Conservation (phyloP, 1,139 yeast genomes). For the Kurtzmaniella quercitrusa region DNA sequence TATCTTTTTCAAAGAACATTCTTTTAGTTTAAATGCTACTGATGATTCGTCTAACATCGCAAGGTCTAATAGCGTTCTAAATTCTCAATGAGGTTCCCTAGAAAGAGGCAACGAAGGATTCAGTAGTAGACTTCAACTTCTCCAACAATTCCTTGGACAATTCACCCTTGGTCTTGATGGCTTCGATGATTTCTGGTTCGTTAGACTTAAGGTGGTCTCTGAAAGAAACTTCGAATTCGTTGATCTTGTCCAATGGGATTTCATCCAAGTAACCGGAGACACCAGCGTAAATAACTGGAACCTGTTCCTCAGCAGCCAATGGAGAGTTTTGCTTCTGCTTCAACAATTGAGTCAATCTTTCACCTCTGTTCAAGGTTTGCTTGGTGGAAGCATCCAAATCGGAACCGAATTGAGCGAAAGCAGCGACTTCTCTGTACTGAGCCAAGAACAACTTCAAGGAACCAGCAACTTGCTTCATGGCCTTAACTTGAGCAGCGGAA, state of each 20-base stretch:
- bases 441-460: conserved; percentile 99
- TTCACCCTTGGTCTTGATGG: conserved; percentile 88
- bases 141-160: conserved; percentile 84
- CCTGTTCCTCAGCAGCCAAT: conserved; percentile 98
- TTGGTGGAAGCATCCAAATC: conserved; percentile 99
- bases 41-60: conserved; percentile 1
- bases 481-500: conserved; percentile 99
- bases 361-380: conserved; percentile 99
- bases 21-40: conserved; percentile 1
- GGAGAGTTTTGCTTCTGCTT: conserved; percentile 98
- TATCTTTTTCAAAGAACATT: conserved; percentile 10
- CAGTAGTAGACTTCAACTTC: conserved; percentile 85
- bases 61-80: conserved; percentile 4
- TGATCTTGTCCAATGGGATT: conserved; percentile 81
- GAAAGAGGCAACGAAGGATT: conserved; percentile 88
- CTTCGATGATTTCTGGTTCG: conserved; percentile 76
- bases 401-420: conserved; percentile 99
- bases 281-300: conserved; percentile 98
- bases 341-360: conserved; percentile 98
- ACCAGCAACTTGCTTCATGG: conserved; percentile 99
- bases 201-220: conserved; percentile 85
- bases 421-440: conserved; percentile 99
- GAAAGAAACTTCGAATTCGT: conserved; percentile 91
- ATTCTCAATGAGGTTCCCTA: conserved; percentile 13
- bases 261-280: conserved; percentile 98